Conservation (phyloP, 164 flowering plant species). For the Platanus orientalis region DNA sequence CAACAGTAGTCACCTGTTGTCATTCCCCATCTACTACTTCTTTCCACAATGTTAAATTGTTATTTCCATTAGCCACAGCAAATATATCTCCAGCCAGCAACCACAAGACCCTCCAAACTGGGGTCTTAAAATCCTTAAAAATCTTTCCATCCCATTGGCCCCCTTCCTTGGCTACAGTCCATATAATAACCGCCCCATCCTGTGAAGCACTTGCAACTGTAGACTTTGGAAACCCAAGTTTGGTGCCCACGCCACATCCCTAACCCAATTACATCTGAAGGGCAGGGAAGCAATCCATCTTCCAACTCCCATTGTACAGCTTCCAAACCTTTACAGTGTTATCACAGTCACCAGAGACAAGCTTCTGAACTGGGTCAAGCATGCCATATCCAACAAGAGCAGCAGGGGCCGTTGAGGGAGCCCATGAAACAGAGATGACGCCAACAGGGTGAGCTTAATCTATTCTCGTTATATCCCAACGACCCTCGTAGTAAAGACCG, state of each 20-base stretch:
- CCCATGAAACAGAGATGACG: constrained; percentile 53
- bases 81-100: constrained; percentile 43
- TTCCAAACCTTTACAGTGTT: constrained; percentile 47
- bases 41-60: constrained; percentile 49
- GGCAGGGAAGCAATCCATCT: constrained; percentile 53
- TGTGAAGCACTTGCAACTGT: constrained; percentile 52
- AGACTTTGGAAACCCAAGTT: constrained; percentile 47
- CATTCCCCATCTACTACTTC: constrained; percentile 49
- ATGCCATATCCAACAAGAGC: constrained; percentile 33
- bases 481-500: constrained; percentile 30
- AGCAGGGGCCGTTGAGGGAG: constrained; percentile 40
- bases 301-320: constrained; percentile 38
- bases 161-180: constrained; percentile 48
- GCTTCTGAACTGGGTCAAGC: constrained; percentile 41
- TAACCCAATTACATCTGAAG: constrained; percentile 52
- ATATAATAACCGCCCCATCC: constrained; percentile 42
- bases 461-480: constrained; percentile 40
- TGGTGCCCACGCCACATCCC: constrained; percentile 58
- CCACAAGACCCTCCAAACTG: constrained; percentile 51
- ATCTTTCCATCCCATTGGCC: constrained; percentile 49
- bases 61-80: constrained; percentile 47
- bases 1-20: constrained; percentile 47
- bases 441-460: constrained; percentile 51
- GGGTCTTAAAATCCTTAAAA: constrained; percentile 37
- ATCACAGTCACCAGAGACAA: constrained; percentile 47